Base-by-base conservation (phyloP, 495 filamentous ascomycete species). In the Thermochaetoides thermophila region DNA sequence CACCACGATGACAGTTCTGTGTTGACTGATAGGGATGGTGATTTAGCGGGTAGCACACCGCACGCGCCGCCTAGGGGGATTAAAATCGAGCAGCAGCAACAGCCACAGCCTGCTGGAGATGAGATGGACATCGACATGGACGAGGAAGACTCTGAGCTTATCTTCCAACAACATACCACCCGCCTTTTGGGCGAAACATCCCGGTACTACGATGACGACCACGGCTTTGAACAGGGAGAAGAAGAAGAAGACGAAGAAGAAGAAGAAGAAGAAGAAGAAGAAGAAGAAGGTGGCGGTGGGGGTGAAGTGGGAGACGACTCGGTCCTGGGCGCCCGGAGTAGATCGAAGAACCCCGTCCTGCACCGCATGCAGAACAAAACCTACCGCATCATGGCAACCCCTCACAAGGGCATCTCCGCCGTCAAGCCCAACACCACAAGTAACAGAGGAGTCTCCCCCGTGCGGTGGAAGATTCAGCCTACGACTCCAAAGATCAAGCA, bases 331-430 rank as follows among this genome's bases (percentile, higher is more conserved):
- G 26, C 62, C 57, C 47, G 27, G 5, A 12, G 10, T 12, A 59
- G 58, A 42, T 46, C 61, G 38, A 62, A 60, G 15, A 84, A 93
- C 50, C 73, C 76, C 1, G 66, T 97, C 5, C 63, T 97, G 8
- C 89, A 97, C 51, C 78, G 78, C 37, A 64, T 96, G 22, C 72
- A 84, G 6, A 83, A 95, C 59, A 94, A 89, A 51, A 95, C 79
- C 27, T 97, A 91, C 56, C 81, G 91, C 18, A 59, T 97, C 1
- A 80, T 84, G 59, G 85, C 89, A 9, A 97, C 89, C 7, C 91
- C 89, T 0, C 74, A 82, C 31, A 80, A 63, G 35, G 40, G 38
- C 13, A 30, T 17, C 10, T 42, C 43, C 25, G 41, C 32, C 17
- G 28, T 55, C 5, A n/a, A n/a, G n/a, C n/a, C n/a, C n/a, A n/a